These are phyloP conservation scores for Phytophthora quininea DNA, from an alignment of 352 stramenopile genomes.

Conservation along the genomic window DNA sequence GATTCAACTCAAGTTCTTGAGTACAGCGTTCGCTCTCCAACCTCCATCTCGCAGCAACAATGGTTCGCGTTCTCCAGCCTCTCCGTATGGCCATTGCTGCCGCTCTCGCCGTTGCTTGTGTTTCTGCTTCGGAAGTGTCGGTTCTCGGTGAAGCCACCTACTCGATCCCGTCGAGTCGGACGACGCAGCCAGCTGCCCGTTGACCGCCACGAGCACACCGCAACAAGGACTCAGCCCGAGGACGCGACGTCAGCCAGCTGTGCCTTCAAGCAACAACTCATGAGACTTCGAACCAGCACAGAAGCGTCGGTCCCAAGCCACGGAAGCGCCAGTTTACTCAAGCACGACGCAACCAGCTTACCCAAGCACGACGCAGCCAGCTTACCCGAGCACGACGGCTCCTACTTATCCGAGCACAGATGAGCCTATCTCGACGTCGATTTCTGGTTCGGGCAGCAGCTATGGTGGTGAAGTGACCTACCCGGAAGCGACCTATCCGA, in stretches of 20 bases:
- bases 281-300: background rate
- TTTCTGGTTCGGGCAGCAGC: slow-evolving; percentile 12
- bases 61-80: slow-evolving; percentile 37
- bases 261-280: background rate
- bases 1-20: slow-evolving; percentile 30
- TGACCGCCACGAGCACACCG: too few species aligned
- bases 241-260: too few species aligned
- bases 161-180: slow-evolving; percentile 19
- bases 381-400: background rate
- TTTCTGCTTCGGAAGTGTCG: slow-evolving; percentile 31
- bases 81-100: slow-evolving; percentile 23
- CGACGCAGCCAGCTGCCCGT: background rate
- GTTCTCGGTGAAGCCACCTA: slow-evolving; percentile 52
- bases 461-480: slow-evolving; percentile 28
- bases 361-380: background rate
- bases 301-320: background rate
- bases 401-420: slow-evolving; percentile 1
- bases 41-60: slow-evolving; percentile 6
- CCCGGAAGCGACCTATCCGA: slow-evolving; percentile 1
- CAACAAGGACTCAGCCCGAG: too few species aligned
- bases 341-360: background rate
- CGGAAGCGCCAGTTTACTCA: background rate
- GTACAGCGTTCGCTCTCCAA: slow-evolving; percentile 21
- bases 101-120: slow-evolving; percentile 20
- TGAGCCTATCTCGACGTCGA: slow-evolving; percentile 4